Evolutionary conservation across 176 grass and related monocot species (phyloP).

Genomic region (Musa itinerans): DNA sequence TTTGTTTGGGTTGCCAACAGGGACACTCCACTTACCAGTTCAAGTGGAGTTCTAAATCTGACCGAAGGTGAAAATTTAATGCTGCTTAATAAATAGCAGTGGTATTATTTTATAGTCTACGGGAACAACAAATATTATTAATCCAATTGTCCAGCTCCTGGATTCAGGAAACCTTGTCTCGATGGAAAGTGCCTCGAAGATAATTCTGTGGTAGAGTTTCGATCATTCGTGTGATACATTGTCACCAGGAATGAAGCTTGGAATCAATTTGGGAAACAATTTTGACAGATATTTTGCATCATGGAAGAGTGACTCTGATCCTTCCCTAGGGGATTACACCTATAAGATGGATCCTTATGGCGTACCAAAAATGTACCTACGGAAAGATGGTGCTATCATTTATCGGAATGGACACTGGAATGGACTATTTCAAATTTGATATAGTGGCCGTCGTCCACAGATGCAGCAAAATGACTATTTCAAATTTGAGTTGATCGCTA

Average conservation of each 20-base stretch:
- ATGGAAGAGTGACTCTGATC: constrained; percentile 8
- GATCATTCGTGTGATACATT: constrained; percentile 5
- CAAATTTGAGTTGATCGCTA: constrained; percentile 37
- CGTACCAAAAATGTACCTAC: not conserved
- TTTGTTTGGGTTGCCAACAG: constrained; percentile 11
- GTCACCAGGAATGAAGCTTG: not conserved
- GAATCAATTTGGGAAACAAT: not conserved
- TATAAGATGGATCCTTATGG: not conserved
- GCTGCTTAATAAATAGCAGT: not conserved
- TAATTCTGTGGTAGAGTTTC: not conserved
- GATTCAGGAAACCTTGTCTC: no score
- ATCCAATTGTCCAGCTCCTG: no score
- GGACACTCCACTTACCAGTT: not conserved
- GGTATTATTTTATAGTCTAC: not conserved
- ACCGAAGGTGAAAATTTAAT: not conserved
- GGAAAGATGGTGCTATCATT: not conserved
- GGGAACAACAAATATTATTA: not conserved
- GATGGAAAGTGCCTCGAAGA: no score
- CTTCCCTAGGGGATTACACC: constrained; percentile 1
- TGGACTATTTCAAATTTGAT: not conserved
- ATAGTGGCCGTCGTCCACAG: not conserved
- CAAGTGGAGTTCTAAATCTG: not conserved
- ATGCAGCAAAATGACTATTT: constrained; percentile 21
- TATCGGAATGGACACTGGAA: not conserved
- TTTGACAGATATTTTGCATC: not conserved